A percentile compares a stretch with the other conserved stretches of the same genome.
Conservation (phyloP, 345 rosid genomes). For the Aquilaria malaccensis region DNA sequence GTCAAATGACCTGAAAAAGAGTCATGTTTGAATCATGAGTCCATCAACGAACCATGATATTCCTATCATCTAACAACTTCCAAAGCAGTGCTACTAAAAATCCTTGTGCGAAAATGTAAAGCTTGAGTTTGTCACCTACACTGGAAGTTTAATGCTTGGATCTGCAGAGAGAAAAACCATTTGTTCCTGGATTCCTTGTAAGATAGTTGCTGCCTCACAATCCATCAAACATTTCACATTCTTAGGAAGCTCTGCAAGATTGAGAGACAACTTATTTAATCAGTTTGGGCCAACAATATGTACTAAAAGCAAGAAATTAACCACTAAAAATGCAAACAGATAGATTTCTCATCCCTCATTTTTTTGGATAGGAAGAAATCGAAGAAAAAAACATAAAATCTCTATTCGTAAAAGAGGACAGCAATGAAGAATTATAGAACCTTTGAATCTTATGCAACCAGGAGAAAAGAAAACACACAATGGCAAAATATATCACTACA, state of each 20-base stretch:
- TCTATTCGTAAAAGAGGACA: no score
- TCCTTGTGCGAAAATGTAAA: neutral
- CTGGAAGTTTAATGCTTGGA: conserved; percentile 68
- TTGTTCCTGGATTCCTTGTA: conserved; percentile 74
- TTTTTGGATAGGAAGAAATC: no score
- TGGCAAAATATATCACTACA: no score
- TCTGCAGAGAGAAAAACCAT: conserved; percentile 69
- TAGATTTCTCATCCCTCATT: no score
- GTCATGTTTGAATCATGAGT: conserved; percentile 8
- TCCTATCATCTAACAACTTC: conserved; percentile 1
- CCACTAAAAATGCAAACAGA: no score
- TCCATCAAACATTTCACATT: conserved; percentile 73
- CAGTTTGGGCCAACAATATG: no score
- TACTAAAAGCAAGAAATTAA: no score
- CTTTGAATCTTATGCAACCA: no score
- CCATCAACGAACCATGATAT: neutral
- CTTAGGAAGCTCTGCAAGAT: conserved; percentile 64
- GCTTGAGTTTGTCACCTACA: conserved; percentile 35
- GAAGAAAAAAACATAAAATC: no score
- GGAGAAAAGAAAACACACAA: no score
- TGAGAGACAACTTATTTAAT: neutral
- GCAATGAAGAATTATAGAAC: no score
- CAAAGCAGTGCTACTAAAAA: no score
- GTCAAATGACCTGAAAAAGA: conserved; percentile 62
- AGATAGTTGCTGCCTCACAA: conserved; percentile 68